Evolutionary conservation across 2,329 filamentous ascomycete species (phyloP).

Genomic region (Geosmithia flava): DNA sequence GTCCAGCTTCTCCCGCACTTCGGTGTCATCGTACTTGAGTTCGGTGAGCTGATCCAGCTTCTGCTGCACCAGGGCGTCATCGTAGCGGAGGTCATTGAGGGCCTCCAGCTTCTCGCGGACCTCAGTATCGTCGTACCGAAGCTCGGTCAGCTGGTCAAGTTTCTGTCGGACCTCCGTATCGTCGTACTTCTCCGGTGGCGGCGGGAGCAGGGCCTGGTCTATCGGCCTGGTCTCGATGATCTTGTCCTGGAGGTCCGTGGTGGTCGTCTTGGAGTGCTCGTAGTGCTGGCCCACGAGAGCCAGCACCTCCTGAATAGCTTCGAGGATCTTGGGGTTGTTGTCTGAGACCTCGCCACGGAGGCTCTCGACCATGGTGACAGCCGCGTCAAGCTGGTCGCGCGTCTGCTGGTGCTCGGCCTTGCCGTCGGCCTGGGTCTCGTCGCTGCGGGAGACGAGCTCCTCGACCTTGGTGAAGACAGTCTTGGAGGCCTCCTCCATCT

Average conservation of each 20-base stretch:
- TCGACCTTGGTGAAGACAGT: constrained; percentile 77
- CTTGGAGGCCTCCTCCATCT: constrained; percentile 77
- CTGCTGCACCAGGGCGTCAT: constrained; percentile 20
- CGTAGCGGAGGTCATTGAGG: constrained; percentile 41
- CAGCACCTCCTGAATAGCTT: constrained; percentile 77
- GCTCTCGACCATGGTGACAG: constrained; percentile 58
- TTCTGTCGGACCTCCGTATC: constrained; percentile 16
- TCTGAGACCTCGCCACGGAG: constrained; percentile 71
- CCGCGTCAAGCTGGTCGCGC: constrained; percentile 66
- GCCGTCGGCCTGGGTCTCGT: constrained; percentile 60
- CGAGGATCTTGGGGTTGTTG: constrained; percentile 78
- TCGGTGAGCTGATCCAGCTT: constrained; percentile 19
- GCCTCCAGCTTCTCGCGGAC: constrained; percentile 17
- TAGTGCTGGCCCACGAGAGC: constrained; percentile 75
- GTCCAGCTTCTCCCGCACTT: constrained; percentile 24
- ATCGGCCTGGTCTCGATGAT: constrained; percentile 50
- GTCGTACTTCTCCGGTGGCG: constrained; percentile 50
- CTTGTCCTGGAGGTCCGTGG: constrained; percentile 41
- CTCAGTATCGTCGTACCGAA: too few species aligned
- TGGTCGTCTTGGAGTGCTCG: constrained; percentile 66
- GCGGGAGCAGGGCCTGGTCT: constrained; percentile 31
- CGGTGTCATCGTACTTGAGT: constrained; percentile 46
- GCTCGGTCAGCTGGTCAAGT: constrained; percentile 10
- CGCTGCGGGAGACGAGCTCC: constrained; percentile 61
- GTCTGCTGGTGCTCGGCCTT: constrained; percentile 76